Evolutionary conservation across 495 filamentous ascomycete species (phyloP).

Genomic region (Extremus antarcticus): DNA sequence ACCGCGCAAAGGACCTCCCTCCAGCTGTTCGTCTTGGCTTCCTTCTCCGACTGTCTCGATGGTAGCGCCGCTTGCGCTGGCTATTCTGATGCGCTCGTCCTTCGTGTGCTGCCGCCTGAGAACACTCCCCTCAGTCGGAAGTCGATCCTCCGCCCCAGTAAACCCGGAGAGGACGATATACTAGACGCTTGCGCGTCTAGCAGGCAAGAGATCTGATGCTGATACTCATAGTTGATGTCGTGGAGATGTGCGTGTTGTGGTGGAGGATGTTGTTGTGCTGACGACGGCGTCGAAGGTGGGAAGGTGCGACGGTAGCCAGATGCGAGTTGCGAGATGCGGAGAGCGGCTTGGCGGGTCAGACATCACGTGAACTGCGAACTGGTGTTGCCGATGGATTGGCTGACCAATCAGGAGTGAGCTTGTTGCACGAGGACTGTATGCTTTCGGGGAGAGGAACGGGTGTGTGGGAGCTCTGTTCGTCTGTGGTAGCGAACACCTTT

Average conservation of each 20-base stretch:
- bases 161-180: slow-evolving; percentile 1
- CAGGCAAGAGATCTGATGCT: slow-evolving; percentile 8
- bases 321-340: not conserved
- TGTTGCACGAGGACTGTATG: not conserved
- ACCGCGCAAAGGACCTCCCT: not conserved
- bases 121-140: slow-evolving; percentile 20
- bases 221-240: not conserved
- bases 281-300: not conserved
- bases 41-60: not conserved
- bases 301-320: not conserved
- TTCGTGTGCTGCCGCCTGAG: not conserved
- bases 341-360: not conserved
- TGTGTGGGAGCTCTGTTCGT: no score
- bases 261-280: slow-evolving; percentile 3
- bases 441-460: no score
- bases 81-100: not conserved
- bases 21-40: not conserved
- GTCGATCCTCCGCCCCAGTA: slow-evolving; percentile 8
- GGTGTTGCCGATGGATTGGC: not conserved
- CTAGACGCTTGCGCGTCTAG: slow-evolving; percentile 21
- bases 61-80: not conserved
- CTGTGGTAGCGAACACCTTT: not conserved
- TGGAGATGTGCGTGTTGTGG: not conserved
- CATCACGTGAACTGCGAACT: slow-evolving; percentile 1
- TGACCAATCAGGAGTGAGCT: slow-evolving; percentile 2